Conservation (phyloP, 257 asterid genomes). For the Nemophila menziesii region DNA sequence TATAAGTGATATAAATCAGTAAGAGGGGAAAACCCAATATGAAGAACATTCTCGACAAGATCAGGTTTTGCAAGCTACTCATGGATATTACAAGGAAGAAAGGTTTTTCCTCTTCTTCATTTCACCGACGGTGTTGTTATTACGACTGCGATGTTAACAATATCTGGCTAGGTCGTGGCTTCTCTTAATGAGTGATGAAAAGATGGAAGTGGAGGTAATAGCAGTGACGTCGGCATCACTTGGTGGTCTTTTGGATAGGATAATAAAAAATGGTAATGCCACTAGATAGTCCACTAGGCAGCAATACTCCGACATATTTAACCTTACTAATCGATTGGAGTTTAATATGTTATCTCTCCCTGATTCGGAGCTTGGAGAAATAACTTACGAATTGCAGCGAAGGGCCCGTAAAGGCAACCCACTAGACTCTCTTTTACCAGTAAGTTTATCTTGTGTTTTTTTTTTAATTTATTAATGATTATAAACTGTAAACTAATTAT, state of each 20-base stretch:
- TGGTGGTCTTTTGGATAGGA: conserved; percentile 84
- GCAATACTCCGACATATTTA: conserved; percentile 41
- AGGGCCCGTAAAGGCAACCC: conserved; percentile 59
- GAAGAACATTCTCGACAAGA: too few species aligned
- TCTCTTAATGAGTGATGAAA: conserved; percentile 1
- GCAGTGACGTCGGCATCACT: conserved; percentile 40
- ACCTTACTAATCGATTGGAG: conserved; percentile 63
- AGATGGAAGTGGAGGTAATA: conserved; percentile 11
- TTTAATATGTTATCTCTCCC: conserved; percentile 55
- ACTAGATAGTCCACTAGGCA: conserved; percentile 76
- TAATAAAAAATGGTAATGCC: conserved; percentile 55
- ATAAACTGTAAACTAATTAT: conserved; percentile 6
- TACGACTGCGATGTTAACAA: too few species aligned
- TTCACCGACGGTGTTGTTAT: too few species aligned
- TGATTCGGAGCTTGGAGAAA: conserved; percentile 65
- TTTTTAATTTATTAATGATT: not conserved
- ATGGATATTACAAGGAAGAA: too few species aligned
- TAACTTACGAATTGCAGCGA: conserved; percentile 53
- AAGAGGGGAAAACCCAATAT: too few species aligned
- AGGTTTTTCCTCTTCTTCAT: too few species aligned
- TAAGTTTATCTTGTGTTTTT: too few species aligned
- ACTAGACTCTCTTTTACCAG: conserved; percentile 81
- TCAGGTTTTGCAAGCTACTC: too few species aligned
- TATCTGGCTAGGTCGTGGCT: not conserved
- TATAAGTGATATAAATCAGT: too few species aligned